Base-by-base conservation (phyloP, 148 eudicot genomes). In the Talinum fruticosum region DNA sequence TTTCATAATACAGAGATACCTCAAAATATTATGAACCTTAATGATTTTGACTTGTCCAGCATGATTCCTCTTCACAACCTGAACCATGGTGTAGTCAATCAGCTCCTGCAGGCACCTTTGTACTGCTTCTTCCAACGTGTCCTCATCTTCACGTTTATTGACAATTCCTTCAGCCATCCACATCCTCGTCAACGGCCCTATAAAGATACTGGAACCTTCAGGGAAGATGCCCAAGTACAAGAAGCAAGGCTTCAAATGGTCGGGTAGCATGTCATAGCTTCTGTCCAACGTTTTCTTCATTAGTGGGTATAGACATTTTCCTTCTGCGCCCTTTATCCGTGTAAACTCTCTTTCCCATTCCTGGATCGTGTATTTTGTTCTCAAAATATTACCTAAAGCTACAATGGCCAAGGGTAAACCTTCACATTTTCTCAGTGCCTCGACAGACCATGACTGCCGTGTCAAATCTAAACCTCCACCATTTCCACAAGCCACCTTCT, bases 91-190 rank as follows among this genome's bases (percentile, higher is more conserved):
- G 44, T 76, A 74, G n/a, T 82, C 64, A 38, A 85, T 32, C 49
- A 85, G 73, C 51, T 82, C 76, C 34, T 85, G 76, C n/a, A 85
- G 53, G 37, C 26, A 51, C 26, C 36, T 51, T 38, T 47, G 51
- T 23, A 76, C 87, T 1, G 76, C 83, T 28, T 47, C 81, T 38
- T 85, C 83, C 21, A 74, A 8, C 4, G 82, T 79, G 3, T 73
- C 73, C 14, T 44, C 76, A 0, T 13, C 65, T 6, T 21, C 41
- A 24, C 0, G 45, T 49, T 3, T 24, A 5, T 59, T 13, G 19
- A 79, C 34, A 45, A 80, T 76, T 14, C 83, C 87, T 69, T 84
- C 85, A 0, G 83, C 82, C 32, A 80, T 80, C 85, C 71, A 82
- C 75, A 73, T 76, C 51, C 83, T 51, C 8, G 24, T 73, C 15